Percentiles rank a stretch among this genome's conserved stretches.
Conservation (phyloP, 148 eudicot species). For the Silene uniflora region DNA sequence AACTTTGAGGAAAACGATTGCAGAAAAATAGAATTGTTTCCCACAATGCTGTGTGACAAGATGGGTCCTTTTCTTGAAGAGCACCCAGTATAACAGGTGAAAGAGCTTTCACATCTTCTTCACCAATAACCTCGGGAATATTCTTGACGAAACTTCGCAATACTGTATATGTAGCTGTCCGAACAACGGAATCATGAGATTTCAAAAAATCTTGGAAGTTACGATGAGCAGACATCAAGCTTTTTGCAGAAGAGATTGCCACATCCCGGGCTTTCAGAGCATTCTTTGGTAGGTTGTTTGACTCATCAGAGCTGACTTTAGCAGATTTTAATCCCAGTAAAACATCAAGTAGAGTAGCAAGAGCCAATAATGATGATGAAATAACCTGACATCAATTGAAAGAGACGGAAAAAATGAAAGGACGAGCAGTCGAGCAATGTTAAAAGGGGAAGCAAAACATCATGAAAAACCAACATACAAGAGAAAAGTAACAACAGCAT, state of each 20-base stretch:
- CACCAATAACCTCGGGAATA: slow-evolving; percentile 57
- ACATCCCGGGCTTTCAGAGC: slow-evolving; percentile 46
- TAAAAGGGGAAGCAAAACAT: neutral
- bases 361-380: slow-evolving; percentile 82
- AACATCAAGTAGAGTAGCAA: slow-evolving; percentile 79
- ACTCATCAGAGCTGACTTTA: slow-evolving; percentile 36
- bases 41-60: slow-evolving; percentile 93
- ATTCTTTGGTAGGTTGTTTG: slow-evolving; percentile 41
- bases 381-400: slow-evolving; percentile 48
- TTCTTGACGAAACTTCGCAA: slow-evolving; percentile 71
- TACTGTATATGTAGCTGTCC: slow-evolving; percentile 78
- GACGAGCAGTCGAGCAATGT: neutral
- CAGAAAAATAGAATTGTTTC: slow-evolving; percentile 61
- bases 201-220: slow-evolving; percentile 66
- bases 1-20: slow-evolving; percentile 59
- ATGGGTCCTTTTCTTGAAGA: slow-evolving; percentile 80
- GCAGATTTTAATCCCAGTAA: slow-evolving; percentile 44
- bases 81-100: slow-evolving; percentile 69
- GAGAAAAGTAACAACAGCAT: neutral
- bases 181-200: slow-evolving; percentile 59
- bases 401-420: slow-evolving; percentile 5
- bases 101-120: slow-evolving; percentile 63
- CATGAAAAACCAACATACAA: neutral
- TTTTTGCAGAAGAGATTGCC: slow-evolving; percentile 62
- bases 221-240: slow-evolving; percentile 58